phyloP scores from a whole-genome alignment of 371 early-diverging fungal species.

The Mucor lusitanicus region DNA sequence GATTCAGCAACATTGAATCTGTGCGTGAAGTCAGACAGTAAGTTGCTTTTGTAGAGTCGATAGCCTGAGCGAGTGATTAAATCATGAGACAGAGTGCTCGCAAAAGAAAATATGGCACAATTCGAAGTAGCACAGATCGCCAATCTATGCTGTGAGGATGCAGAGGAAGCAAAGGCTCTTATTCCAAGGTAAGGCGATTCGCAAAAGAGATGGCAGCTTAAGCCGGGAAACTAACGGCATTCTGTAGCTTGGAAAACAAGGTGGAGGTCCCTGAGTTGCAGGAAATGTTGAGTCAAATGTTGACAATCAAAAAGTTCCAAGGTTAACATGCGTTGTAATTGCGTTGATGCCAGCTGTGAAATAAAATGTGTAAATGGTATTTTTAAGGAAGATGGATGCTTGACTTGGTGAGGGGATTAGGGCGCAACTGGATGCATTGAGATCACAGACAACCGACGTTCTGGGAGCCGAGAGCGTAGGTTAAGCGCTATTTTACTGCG shows the following conservation, averaged over 20 bases:
- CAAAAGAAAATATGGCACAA: slow-evolving; percentile 63
- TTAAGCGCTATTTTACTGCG: no score
- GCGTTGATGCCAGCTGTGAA: background rate
- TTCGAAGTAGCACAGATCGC: slow-evolving; percentile 90
- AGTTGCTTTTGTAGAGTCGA: slow-evolving; percentile 13
- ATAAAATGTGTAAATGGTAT: slow-evolving; percentile 1
- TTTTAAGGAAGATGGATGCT: background rate
- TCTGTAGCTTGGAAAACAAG: slow-evolving; percentile 22
- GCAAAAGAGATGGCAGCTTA: background rate
- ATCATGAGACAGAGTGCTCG: slow-evolving; percentile 46
- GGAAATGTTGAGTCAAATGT: slow-evolving; percentile 72
- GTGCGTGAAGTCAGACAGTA: slow-evolving; percentile 85
- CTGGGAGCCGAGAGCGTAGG: no score
- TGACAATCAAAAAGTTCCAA: slow-evolving; percentile 78
- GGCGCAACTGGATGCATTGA: no score
- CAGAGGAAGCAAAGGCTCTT: slow-evolving; percentile 84
- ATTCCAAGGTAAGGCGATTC: slow-evolving; percentile 70
- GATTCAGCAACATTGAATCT: slow-evolving; percentile 83
- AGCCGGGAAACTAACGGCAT: background rate
- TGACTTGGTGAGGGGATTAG: background rate
- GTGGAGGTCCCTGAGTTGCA: slow-evolving; percentile 50
- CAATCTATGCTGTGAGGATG: slow-evolving; percentile 86
- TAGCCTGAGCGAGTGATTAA: background rate
- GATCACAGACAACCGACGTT: no score
- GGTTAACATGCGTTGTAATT: slow-evolving; percentile 29